Base-by-base conservation (phyloP, 1,284 basidiomycete genomes). In the Salmacisia buchloeana region DNA sequence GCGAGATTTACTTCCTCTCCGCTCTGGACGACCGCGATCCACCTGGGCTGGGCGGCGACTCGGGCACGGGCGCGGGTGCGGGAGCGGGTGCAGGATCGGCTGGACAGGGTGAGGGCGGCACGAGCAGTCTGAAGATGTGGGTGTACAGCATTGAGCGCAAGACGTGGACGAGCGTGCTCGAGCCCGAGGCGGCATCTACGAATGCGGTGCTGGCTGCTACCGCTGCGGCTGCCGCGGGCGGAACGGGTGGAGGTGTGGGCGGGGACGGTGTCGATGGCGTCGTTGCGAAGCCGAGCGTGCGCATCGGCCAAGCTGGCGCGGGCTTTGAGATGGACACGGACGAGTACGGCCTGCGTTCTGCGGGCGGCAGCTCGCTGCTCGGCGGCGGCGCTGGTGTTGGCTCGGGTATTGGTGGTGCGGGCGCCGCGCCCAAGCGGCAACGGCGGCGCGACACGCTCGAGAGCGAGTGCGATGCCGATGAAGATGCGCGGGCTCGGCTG, bases 1-100 rank as follows among this genome's bases (percentile, higher is more conserved):
- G 72, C 12, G 69, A 73, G 56, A 80, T 79, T 67, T 73, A 76
- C 52, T 68, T 78, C n/a, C 69, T 80, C 23, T 27, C 23, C 23
- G 46, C 46, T 13, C 12, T 9, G n/a, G 46, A 27, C 10, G 29
- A 31, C 7, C 10, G 10, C 36, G 10, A 38, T 9, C 18, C 10
- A 9, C 18, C 10, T 38, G 9, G 36, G 10, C 10, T 9, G 10
- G 36, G 36, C 36, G 36, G 36, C 36, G 36, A 18, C 36, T 9
- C 36, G 18, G 18, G 36, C 36, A 38, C 36, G 36, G 18, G 36
- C 36, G 9, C 36, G 36, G 18, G 36, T 38, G 36, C 10, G 18
- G 36, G 36, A 10, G 18, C 10, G 10, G 36, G 36, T 38, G 18
- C 10, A 10, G 36, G 10, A 10, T 9, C 36, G 10, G 36, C 36